Percentiles rank a stretch among this genome's conserved stretches.
phyloP scores from a whole-genome alignment of 768 basidiomycete genomes.

The Rhodotorula babjevae region DNA sequence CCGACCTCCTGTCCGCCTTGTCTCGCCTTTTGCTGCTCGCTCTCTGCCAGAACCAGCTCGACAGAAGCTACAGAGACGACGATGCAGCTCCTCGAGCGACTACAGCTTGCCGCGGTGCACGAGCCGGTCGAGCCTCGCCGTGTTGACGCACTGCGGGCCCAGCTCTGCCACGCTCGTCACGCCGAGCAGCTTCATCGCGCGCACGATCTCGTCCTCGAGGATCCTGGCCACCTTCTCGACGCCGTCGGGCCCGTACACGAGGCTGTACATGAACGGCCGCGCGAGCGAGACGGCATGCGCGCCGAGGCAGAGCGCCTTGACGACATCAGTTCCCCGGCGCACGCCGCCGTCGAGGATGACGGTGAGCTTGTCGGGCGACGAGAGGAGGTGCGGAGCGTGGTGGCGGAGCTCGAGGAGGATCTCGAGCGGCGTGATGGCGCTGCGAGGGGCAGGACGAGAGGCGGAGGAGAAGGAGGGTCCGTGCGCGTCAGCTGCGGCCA shows the following conservation, averaged over 20 bases:
- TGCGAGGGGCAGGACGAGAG: neutral
- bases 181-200: slow-evolving; percentile 49
- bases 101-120: too few relatives aligned
- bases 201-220: slow-evolving; percentile 49
- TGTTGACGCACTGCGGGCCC: slow-evolving; percentile 36
- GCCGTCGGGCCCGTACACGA: slow-evolving; percentile 48
- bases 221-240: slow-evolving; percentile 34
- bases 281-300: too few relatives aligned
- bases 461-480: too few relatives aligned
- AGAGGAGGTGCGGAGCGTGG: slow-evolving; percentile 49
- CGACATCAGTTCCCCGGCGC: slow-evolving; percentile 53
- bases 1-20: too few relatives aligned
- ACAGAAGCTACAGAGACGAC: too few relatives aligned
- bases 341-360: slow-evolving; percentile 54
- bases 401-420: slow-evolving; percentile 27
- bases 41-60: too few relatives aligned
- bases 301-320: slow-evolving; percentile 53
- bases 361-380: slow-evolving; percentile 43
- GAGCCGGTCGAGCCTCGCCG: too few relatives aligned
- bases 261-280: slow-evolving; percentile 56
- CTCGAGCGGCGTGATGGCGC: slow-evolving; percentile 23
- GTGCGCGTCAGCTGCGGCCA: too few relatives aligned
- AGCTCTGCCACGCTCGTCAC: slow-evolving; percentile 48
- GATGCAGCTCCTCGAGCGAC: too few relatives aligned
- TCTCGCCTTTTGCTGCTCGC: too few relatives aligned